These are phyloP conservation scores for Aspergillus alliaceus DNA, from an alignment of 2,329 filamentous ascomycete genomes.

Conservation along the genomic window DNA sequence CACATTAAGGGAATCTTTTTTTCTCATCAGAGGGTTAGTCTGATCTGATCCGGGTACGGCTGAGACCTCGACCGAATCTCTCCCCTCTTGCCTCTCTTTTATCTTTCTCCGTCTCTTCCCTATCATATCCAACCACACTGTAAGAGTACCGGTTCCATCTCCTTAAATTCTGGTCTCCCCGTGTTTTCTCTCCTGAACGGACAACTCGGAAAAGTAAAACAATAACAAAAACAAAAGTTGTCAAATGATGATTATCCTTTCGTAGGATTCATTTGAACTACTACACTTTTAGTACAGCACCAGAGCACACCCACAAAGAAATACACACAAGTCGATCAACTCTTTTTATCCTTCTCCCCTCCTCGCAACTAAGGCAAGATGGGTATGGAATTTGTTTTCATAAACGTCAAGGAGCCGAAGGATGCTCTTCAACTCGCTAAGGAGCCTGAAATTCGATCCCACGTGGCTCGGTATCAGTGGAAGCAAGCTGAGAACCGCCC, in stretches of 20 bases:
- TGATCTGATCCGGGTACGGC: not conserved
- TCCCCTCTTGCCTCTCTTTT: not conserved
- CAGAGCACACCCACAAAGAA: not conserved
- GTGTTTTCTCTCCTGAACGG: not conserved
- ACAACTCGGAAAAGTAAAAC: not conserved
- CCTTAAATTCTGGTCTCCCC: not conserved
- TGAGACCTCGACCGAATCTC: not conserved
- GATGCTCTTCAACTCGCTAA: conserved; percentile 27
- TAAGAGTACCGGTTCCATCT: not conserved
- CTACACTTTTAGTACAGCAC: not conserved
- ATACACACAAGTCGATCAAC: not conserved
- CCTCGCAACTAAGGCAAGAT: not conserved
- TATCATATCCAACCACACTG: not conserved
- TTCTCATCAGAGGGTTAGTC: not conserved
- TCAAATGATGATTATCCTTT: not conserved
- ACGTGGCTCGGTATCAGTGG: conserved; percentile 28
- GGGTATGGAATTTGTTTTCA: conserved; percentile 23
- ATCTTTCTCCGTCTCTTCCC: too few relatives aligned
- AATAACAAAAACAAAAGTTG: not conserved
- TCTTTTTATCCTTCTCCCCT: not conserved
- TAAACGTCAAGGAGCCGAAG: conserved; percentile 25
- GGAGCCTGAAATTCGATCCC: conserved; percentile 24
- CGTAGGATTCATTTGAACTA: not conserved
- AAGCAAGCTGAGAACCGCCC: conserved; percentile 9
- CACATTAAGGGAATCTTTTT: not conserved